A percentile compares a stretch with the other conserved stretches of the same genome.
These are phyloP conservation scores for Scheffersomyces titani DNA, from an alignment of 1,139 yeast species.

Conservation along the genomic window DNA sequence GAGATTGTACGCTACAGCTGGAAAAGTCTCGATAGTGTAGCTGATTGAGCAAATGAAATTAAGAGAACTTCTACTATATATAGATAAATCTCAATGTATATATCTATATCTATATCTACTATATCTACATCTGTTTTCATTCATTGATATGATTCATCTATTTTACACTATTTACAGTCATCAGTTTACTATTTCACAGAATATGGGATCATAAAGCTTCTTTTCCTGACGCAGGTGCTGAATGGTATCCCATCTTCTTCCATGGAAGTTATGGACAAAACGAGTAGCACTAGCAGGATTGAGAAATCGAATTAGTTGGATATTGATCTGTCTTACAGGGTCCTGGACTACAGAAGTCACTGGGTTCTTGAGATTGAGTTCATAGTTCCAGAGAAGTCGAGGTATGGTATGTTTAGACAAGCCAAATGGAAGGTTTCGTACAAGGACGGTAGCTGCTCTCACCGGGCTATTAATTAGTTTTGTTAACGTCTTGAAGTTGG, in stretches of 20 bases:
- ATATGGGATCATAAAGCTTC: conserved; percentile 37
- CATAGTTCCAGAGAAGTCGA: conserved; percentile 43
- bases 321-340: conserved; percentile 27
- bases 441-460: conserved; percentile 29
- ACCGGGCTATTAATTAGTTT: conserved; percentile 13
- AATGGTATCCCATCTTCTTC: conserved; percentile 42
- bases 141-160: background rate
- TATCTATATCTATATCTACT: background rate
- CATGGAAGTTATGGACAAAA: conserved; percentile 58
- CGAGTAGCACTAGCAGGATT: conserved; percentile 50
- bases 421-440: conserved; percentile 44
- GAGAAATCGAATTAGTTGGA: conserved; percentile 48
- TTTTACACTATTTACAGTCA: conserved; percentile 1
- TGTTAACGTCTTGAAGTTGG: conserved; percentile 12
- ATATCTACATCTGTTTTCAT: background rate
- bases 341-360: conserved; percentile 27
- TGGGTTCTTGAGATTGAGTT: conserved; percentile 22
- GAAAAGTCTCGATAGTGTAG: conserved; percentile 55
- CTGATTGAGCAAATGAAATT: background rate
- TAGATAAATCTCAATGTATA: background rate
- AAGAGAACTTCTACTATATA: background rate
- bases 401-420: conserved; percentile 32
- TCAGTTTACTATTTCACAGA: conserved; percentile 39
- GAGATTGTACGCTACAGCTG: conserved; percentile 75
- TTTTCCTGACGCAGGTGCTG: conserved; percentile 28